Percentiles rank a stretch among this genome's conserved stretches.
Evolutionary conservation across 106 monocot genomes (phyloP).

Genomic region (Dendrobium officinale): DNA sequence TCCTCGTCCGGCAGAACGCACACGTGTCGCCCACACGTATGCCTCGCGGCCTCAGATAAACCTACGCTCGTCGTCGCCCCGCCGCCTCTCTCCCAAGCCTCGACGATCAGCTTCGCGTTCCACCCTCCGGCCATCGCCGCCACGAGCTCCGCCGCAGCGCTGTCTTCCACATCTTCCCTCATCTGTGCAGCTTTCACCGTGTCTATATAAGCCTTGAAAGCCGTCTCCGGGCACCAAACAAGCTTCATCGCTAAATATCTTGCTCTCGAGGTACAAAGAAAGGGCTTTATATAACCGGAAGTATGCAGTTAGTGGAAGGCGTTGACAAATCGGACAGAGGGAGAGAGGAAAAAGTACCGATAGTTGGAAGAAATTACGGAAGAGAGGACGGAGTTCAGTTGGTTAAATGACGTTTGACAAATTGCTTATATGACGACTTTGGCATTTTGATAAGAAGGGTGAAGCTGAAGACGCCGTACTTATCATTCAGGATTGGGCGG

Average conservation of each 20-base stretch:
- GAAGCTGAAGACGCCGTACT: no score
- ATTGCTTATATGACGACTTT: no score
- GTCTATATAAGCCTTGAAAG: constrained; percentile 73
- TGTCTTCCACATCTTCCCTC: constrained; percentile 9
- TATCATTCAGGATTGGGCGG: no score
- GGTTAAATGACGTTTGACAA: no score
- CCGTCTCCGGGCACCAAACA: constrained; percentile 85
- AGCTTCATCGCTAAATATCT: constrained; percentile 50
- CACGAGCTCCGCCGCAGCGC: constrained; percentile 67
- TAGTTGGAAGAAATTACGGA: neutral
- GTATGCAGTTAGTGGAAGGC: neutral
- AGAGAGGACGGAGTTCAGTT: neutral
- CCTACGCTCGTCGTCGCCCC: constrained; percentile 21
- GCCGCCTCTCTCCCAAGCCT: constrained; percentile 25
- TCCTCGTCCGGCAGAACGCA: constrained; percentile 33
- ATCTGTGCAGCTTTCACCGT: constrained; percentile 33
- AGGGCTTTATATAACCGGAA: neutral
- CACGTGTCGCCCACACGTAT: constrained; percentile 47
- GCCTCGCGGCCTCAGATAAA: constrained; percentile 32
- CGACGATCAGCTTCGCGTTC: constrained; percentile 51
- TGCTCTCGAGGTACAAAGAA: neutral
- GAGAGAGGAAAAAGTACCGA: neutral
- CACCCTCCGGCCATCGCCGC: constrained; percentile 89
- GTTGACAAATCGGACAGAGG: neutral
- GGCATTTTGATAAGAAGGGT: no score